These are phyloP conservation scores for Penstemon davidsonii DNA, from an alignment of 257 asterid species.

Conservation along the genomic window DNA sequence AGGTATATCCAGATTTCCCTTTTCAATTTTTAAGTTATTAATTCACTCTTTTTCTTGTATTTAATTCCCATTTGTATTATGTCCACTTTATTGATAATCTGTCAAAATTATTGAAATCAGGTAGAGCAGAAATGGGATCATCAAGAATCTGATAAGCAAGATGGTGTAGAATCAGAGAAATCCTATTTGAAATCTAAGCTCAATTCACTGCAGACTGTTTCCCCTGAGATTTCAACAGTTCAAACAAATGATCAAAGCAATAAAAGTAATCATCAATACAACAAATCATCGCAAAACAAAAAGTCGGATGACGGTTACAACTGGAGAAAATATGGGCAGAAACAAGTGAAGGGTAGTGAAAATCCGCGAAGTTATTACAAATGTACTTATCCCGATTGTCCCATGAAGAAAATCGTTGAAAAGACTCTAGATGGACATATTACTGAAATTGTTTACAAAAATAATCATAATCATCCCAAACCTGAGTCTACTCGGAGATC, in stretches of 20 bases:
- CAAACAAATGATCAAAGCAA: conserved; percentile 35
- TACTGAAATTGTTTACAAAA: conserved; percentile 76
- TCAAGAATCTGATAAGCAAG: conserved; percentile 39
- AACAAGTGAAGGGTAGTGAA: conserved; percentile 87
- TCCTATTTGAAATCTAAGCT: conserved; percentile 31
- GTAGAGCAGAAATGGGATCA: conserved; percentile 47
- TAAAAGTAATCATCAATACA: conserved; percentile 28
- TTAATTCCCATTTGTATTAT: background rate
- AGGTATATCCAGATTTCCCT: conserved; percentile 19
- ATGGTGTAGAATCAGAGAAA: conserved; percentile 31
- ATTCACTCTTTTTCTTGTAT: background rate
- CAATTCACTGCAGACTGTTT: conserved; percentile 35
- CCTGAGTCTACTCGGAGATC: conserved; percentile 75
- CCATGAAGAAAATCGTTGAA: conserved; percentile 77
- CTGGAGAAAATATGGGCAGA: conserved; percentile 94
- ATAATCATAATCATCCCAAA: conserved; percentile 76
- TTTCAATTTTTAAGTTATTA: background rate
- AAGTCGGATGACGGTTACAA: conserved; percentile 79
- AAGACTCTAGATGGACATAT: conserved; percentile 65
- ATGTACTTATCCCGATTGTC: conserved; percentile 72
- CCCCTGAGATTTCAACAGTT: conserved; percentile 43
- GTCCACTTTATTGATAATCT: background rate
- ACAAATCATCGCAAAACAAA: conserved; percentile 38
- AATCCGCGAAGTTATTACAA: conserved; percentile 90
- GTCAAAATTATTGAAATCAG: conserved; percentile 32